Evolutionary conservation across 192 early-diverging fungal genomes (phyloP), one percentile per base, ranked within the genome.

Genomic region (Podila verticillata): DNA sequence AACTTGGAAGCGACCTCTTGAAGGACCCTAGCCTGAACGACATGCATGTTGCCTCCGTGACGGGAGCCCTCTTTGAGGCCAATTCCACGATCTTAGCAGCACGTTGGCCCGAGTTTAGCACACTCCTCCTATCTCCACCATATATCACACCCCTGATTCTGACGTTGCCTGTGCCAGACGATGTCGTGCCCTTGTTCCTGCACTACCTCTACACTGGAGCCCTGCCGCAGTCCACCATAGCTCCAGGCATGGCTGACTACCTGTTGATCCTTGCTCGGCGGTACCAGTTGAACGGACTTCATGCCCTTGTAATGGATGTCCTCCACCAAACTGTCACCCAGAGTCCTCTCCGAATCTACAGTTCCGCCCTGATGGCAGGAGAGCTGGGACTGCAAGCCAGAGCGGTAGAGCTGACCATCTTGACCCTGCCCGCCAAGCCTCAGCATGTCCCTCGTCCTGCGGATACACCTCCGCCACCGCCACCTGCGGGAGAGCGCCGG

Each of bases 171-270:
- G 75, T 80, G 28, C 75, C 75, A 5, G 75, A 80, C 60, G 70
- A 80, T 4, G 70, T 68, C 31, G 58, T 80, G 28, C 60, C 75
- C 1, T 26, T 72, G 20, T 80, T 80, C 65, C 36, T 80, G 29
- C 56, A 80, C 29, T 80, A 80, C 35, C 75, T 80, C 19, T 80
- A 80, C 34, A 80, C 75, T 15, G 75, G 75, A 34, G 69, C 75
- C 1, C 9, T 80, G 24, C 75, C 75, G 1, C 24, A 8, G 28
- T 56, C 31, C 22, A 34, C 8, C 0, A 39, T 80, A 49, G 63
- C 69, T 2, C 68, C 75, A 8, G 75, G 68, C 20, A 58, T 68
- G 13, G 70, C 70, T 24, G 75, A 80, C 48, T 67, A 80, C 24
- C 54, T 80, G 48, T 39, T 80, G n/a, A 80, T 80, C 47, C 34